These are phyloP conservation scores for Massariosphaeria phaeospora DNA, from an alignment of 495 filamentous ascomycete species.

Conservation along the genomic window DNA sequence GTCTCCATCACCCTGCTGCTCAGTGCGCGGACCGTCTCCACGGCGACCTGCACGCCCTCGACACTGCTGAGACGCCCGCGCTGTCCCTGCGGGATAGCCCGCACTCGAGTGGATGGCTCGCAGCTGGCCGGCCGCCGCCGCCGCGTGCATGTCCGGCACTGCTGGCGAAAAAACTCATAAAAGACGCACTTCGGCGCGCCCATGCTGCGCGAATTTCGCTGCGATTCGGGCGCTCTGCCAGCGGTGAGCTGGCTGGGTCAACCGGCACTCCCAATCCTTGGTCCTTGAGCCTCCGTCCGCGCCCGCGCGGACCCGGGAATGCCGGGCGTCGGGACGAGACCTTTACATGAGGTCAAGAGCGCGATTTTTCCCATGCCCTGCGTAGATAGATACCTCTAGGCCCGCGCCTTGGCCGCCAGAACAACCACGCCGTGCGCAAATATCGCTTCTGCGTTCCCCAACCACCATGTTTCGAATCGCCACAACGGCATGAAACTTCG, in stretches of 20 bases:
- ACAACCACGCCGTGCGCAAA: conserved; percentile 11
- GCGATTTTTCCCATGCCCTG: conserved; percentile 26
- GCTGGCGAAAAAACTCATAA: conserved; percentile 18
- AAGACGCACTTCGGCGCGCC: conserved; percentile 11
- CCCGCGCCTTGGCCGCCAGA: conserved; percentile 23
- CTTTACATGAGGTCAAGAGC: conserved; percentile 17
- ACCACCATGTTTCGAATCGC: conserved; percentile 26
- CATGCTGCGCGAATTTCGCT: conserved; percentile 20
- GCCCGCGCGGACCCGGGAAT: not conserved
- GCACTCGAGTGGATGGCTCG: not conserved
- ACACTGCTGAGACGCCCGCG: conserved; percentile 3
- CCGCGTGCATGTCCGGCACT: conserved; percentile 1
- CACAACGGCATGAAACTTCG: conserved; percentile 9
- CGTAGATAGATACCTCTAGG: too few species aligned
- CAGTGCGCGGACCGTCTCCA: not conserved
- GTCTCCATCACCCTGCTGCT: not conserved
- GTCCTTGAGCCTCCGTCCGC: conserved; percentile 1
- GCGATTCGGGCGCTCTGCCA: not conserved
- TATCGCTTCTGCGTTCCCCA: conserved; percentile 1
- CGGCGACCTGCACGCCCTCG: not conserved
- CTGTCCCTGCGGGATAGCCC: conserved; percentile 21
- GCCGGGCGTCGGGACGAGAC: conserved; percentile 21
- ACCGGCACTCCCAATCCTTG: conserved; percentile 13
- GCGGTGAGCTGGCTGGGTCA: conserved; percentile 8
- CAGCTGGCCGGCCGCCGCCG: not conserved